These are phyloP conservation scores for Lachnellula arida DNA, from an alignment of 2,329 filamentous ascomycete species.

Conservation along the genomic window DNA sequence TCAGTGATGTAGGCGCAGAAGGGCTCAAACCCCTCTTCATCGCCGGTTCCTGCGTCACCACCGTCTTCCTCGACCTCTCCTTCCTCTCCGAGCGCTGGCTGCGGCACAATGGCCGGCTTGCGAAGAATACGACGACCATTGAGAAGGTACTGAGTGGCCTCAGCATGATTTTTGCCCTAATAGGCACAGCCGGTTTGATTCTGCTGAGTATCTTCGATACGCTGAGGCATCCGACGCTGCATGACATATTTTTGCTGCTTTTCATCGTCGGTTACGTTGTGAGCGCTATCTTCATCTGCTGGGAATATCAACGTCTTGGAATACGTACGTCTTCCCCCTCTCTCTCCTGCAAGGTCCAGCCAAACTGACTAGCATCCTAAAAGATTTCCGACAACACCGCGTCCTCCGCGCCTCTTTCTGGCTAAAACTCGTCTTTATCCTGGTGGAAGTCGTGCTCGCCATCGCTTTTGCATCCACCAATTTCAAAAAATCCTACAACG, in stretches of 20 bases:
- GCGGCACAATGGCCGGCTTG: constrained; percentile 73
- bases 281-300: constrained; percentile 82
- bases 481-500: constrained; percentile 49
- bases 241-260: constrained; percentile 71
- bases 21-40: constrained; percentile 75
- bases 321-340: constrained; percentile 46
- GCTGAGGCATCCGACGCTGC: constrained; percentile 57
- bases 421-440: constrained; percentile 79
- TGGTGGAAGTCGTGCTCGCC: constrained; percentile 70
- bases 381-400: constrained; percentile 67
- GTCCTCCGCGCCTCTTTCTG: constrained; percentile 77
- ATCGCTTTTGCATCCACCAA: constrained; percentile 65
- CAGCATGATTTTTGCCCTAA: constrained; percentile 63
- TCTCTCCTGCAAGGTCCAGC: neutral
- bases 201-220: constrained; percentile 85
- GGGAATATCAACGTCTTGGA: constrained; percentile 83
- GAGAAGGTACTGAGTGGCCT: constrained; percentile 61
- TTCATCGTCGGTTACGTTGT: constrained; percentile 86
- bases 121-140: constrained; percentile 59
- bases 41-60: constrained; percentile 63
- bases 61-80: constrained; percentile 73
- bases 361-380: neutral
- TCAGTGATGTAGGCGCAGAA: constrained; percentile 60
- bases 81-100: constrained; percentile 82
- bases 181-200: constrained; percentile 76